Percentiles rank a stretch among this genome's conserved stretches.
Evolutionary conservation across 108 stramenopile species (phyloP).

Genomic region (Aurantiochytrium sp.): DNA sequence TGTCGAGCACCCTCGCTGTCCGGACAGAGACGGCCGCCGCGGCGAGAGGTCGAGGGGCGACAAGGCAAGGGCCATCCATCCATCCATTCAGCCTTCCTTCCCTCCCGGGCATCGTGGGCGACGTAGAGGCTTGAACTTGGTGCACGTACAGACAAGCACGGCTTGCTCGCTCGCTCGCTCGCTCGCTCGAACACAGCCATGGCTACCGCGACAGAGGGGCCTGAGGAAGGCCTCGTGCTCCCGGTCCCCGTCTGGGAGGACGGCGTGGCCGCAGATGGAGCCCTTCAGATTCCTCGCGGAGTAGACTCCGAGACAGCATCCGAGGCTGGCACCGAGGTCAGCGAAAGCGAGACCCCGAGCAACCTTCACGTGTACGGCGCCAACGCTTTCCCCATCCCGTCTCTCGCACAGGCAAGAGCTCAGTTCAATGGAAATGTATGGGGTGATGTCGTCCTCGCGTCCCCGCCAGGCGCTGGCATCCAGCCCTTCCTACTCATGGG

Average conservation of each 20-base stretch:
- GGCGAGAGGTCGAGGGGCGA: too few relatives aligned
- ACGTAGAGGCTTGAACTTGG: too few relatives aligned
- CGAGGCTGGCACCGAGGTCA: neutral
- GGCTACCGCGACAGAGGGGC: too few relatives aligned
- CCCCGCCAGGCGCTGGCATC: neutral
- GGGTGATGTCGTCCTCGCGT: neutral
- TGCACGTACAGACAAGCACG: too few relatives aligned
- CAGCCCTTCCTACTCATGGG: neutral
- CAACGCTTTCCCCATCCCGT: neutral
- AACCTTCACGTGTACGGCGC: neutral
- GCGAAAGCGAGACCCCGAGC: neutral
- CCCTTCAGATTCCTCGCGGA: neutral
- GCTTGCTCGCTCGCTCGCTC: too few relatives aligned
- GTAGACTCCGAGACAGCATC: neutral
- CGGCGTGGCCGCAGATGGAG: neutral
- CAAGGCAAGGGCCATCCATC: too few relatives aligned
- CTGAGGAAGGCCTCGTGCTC: too few relatives aligned
- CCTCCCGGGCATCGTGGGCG: too few relatives aligned
- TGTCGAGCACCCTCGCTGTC: too few relatives aligned
- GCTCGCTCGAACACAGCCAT: too few relatives aligned
- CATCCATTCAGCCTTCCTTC: too few relatives aligned
- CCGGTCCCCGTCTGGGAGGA: neutral
- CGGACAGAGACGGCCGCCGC: too few relatives aligned
- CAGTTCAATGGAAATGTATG: neutral
- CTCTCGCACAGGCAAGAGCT: neutral